Base-by-base conservation (phyloP, 169 alveolate genomes). In the Babesia divergens region DNA sequence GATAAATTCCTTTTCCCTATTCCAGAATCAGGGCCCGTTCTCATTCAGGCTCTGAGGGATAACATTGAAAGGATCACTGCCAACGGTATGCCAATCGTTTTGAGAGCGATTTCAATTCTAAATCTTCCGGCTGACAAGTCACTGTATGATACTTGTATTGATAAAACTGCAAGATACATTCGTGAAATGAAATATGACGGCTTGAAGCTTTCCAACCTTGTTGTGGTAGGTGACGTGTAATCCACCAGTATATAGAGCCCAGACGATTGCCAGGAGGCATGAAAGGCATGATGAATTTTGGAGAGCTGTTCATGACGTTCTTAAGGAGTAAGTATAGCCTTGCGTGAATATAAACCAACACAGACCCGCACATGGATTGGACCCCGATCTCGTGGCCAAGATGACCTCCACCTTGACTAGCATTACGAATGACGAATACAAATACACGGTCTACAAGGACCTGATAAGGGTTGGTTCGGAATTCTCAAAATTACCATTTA, bases 81-180 rank as follows among this genome's bases (percentile, higher is more conserved):
- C 43, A 58, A 59, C 52, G 83, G 83, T 3, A 38, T 72, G 83
- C 83, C 83, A 31, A 72, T 72, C 0, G 55, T 72, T 14, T 16
- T 72, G 50, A 29, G 83, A 3, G 83, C 74, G 13, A 56, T 72
- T 42, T 32, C 65, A 13, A 54, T 72, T 29, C 56, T 72, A 13
- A 32, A 51, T 13, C 22, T 72, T 4, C 83, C 83, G 2, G 66
- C 46, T 32, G 50, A 24, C 1, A 35, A 44, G 22, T 46, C 42
- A 6, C 35, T 50, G 40, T 47, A 56, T 24, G 37, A 42, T n/a
- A 24, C 51, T 3, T 26, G 58, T 32, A 9, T 72, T 0, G 24
- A 49, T 18, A 46, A 51, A 53, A 72, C 83, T 1, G 44, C 74
- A 14, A 16, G 9, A 43, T 20, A 47, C 46, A 34, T 72, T 42